A percentile compares a stretch with the other conserved stretches of the same genome.
These are phyloP conservation scores for Mycosphaerelloides madeirae DNA, from an alignment of 2,329 filamentous ascomycete genomes.

Conservation along the genomic window DNA sequence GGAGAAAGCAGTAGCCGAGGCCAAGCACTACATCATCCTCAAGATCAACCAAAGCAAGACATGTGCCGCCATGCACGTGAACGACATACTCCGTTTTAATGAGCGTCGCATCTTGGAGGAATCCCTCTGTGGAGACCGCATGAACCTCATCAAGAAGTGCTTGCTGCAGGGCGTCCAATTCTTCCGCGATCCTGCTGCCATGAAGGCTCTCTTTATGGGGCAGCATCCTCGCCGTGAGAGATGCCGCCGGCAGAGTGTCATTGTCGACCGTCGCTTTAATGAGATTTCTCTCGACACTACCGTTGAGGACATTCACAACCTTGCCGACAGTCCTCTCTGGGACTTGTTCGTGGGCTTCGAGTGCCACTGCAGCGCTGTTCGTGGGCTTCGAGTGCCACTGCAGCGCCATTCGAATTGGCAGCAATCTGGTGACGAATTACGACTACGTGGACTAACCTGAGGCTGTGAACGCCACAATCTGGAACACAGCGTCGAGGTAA, in stretches of 20 bases:
- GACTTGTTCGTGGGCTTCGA: constrained; percentile 12
- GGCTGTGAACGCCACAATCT: too few species aligned
- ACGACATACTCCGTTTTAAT: not conserved
- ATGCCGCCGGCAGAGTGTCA: constrained; percentile 3
- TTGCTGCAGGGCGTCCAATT: constrained; percentile 3
- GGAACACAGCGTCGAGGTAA: too few species aligned
- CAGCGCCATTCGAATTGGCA: too few species aligned
- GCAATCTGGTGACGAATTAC: too few species aligned
- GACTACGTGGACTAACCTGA: too few species aligned
- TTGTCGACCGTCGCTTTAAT: constrained; percentile 9
- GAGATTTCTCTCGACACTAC: not conserved
- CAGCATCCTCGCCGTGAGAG: constrained; percentile 8
- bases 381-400: constrained; percentile 6
- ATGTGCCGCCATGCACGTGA: constrained; percentile 3
- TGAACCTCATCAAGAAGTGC: constrained; percentile 12
- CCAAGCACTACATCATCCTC: too few species aligned
- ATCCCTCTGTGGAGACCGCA: constrained; percentile 4
- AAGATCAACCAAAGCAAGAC: constrained; percentile 8
- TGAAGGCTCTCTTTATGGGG: constrained; percentile 9
- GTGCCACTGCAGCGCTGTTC: constrained; percentile 4
- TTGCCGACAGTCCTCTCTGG: constrained; percentile 9
- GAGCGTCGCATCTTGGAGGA: constrained; percentile 8
- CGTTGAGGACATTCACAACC: constrained; percentile 1
- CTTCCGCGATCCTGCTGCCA: constrained; percentile 11
- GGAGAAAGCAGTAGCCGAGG: too few species aligned